A percentile compares a stretch with the other conserved stretches of the same genome.
phyloP scores from a whole-genome alignment of 345 rosid genomes.

The Barbarea vulgaris region DNA sequence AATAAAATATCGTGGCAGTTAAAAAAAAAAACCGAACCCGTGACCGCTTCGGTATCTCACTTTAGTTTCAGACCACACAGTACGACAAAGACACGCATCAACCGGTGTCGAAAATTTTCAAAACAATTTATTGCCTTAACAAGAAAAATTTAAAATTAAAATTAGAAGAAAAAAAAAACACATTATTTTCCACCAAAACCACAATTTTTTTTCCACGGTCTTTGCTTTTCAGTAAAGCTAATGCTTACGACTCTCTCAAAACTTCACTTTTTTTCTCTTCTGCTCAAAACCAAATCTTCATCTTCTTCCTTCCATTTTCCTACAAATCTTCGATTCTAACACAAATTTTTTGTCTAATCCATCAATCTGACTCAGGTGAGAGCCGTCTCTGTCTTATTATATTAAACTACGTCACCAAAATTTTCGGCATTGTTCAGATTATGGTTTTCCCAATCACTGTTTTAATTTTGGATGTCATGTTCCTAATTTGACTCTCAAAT shows the following conservation, averaged over 20 bases:
- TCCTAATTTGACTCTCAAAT: not conserved
- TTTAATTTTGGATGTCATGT: conserved; percentile 3
- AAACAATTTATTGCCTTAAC: conserved; percentile 24
- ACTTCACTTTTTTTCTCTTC: conserved; percentile 33
- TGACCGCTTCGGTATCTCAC: conserved; percentile 13
- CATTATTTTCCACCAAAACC: conserved; percentile 36
- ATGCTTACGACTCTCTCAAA: conserved; percentile 43
- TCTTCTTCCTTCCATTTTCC: conserved; percentile 20
- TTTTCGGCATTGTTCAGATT: conserved; percentile 23
- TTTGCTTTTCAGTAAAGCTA: conserved; percentile 40
- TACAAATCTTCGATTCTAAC: conserved; percentile 11
- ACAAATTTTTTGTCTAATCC: conserved; percentile 5
- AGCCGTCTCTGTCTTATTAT: not conserved
- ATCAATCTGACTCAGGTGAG: conserved; percentile 19
- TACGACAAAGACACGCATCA: conserved; percentile 26
- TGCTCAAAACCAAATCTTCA: conserved; percentile 19
- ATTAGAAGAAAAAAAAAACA: not conserved
- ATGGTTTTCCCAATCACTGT: not conserved
- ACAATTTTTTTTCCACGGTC: conserved; percentile 32
- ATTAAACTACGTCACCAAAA: not conserved
- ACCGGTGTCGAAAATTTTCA: conserved; percentile 8
- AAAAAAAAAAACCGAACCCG: conserved; percentile 9
- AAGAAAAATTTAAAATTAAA: not conserved
- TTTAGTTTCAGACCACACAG: not conserved
- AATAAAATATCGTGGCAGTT: not conserved